phyloP scores from a whole-genome alignment of 176 grass and related monocot species.

The Aegilops speltoides region DNA sequence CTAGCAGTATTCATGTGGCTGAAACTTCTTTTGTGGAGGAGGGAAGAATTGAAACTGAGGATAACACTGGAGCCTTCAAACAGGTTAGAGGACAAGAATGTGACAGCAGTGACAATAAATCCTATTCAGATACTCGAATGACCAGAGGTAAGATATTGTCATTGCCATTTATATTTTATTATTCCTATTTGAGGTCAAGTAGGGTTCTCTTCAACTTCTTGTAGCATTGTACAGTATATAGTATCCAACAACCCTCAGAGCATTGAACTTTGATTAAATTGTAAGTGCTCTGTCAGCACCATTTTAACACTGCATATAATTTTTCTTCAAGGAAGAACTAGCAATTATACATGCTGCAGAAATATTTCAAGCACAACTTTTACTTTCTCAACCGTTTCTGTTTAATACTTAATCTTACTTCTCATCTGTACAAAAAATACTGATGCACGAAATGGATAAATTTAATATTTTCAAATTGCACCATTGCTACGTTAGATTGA shows the following conservation, averaged over 20 bases:
- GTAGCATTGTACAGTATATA: neutral
- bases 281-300: slow-evolving; percentile 24
- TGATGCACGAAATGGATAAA: slow-evolving; percentile 3
- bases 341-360: slow-evolving; percentile 11
- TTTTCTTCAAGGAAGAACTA: slow-evolving; percentile 14
- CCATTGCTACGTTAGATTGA: slow-evolving; percentile 17
- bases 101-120: slow-evolving; percentile 56
- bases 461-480: slow-evolving; percentile 6
- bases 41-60: slow-evolving; percentile 26
- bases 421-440: slow-evolving; percentile 12
- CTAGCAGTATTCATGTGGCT: slow-evolving; percentile 34
- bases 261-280: slow-evolving; percentile 24
- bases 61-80: slow-evolving; percentile 40
- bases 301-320: neutral
- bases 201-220: slow-evolving; percentile 16
- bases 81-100: slow-evolving; percentile 47
- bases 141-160: slow-evolving; percentile 55
- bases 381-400: slow-evolving; percentile 20
- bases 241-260: neutral
- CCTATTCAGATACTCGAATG: slow-evolving; percentile 43
- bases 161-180: slow-evolving; percentile 13
- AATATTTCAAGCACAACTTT: neutral
- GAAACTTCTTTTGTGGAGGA: slow-evolving; percentile 28
- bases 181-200: slow-evolving; percentile 9
- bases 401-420: neutral